These are phyloP conservation scores for Mangifera indica DNA, from an alignment of 345 rosid species.

Conservation along the genomic window DNA sequence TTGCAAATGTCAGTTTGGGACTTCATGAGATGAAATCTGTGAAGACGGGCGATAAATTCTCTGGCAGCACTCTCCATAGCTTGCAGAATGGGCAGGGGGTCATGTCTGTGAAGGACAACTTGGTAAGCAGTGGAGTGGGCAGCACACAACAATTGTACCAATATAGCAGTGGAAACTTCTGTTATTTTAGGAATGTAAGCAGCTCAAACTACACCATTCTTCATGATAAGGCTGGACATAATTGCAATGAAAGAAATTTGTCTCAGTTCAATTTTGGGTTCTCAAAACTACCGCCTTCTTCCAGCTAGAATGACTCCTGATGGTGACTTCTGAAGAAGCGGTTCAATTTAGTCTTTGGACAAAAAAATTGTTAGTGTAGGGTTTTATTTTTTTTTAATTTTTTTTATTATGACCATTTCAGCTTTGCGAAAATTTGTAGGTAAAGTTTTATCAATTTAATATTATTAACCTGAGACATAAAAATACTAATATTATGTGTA, in stretches of 20 bases:
- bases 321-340: not conserved
- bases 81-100: slow-evolving; percentile 57
- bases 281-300: slow-evolving; percentile 16
- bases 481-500: too few relatives aligned
- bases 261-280: slow-evolving; percentile 13
- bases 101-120: slow-evolving; percentile 47
- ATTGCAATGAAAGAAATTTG: slow-evolving; percentile 26
- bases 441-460: too few relatives aligned
- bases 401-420: too few relatives aligned
- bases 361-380: too few relatives aligned
- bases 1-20: slow-evolving; percentile 51
- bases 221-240: slow-evolving; percentile 39
- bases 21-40: slow-evolving; percentile 52
- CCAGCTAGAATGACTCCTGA: slow-evolving; percentile 14
- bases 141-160: slow-evolving; percentile 60
- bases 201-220: slow-evolving; percentile 62
- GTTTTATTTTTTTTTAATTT: too few relatives aligned
- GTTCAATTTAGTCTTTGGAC: too few relatives aligned
- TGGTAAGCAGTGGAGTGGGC: slow-evolving; percentile 47
- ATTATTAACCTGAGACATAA: too few relatives aligned
- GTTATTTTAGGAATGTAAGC: slow-evolving; percentile 78
- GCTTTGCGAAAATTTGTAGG: too few relatives aligned
- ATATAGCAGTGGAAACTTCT: slow-evolving; percentile 42
- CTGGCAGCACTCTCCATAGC: slow-evolving; percentile 44
- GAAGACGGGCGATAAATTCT: slow-evolving; percentile 19